A percentile compares a stretch with the other conserved stretches of the same genome.
These are phyloP conservation scores for Mallotus nudiflorus DNA, from an alignment of 345 rosid species.

Conservation along the genomic window DNA sequence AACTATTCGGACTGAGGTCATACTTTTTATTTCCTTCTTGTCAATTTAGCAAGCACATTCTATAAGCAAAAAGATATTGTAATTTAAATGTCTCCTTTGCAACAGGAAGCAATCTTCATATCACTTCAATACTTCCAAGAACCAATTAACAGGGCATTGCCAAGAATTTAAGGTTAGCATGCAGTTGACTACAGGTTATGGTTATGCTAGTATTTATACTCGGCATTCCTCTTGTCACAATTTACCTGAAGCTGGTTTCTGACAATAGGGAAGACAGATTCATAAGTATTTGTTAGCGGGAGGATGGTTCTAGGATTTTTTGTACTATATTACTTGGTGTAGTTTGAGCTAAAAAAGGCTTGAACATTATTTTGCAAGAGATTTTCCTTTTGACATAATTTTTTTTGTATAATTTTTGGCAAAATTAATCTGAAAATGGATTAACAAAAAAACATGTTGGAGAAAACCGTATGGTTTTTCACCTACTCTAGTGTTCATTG, in stretches of 20 bases:
- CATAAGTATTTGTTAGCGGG: background rate
- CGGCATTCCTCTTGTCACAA: background rate
- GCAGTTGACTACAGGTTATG: background rate
- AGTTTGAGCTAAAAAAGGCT: background rate
- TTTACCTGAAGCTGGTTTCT: background rate
- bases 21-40: slow-evolving; percentile 6
- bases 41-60: background rate
- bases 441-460: too few relatives aligned
- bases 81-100: slow-evolving; percentile 1
- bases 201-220: background rate
- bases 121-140: slow-evolving; percentile 90
- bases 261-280: background rate
- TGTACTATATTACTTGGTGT: background rate
- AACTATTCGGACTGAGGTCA: slow-evolving; percentile 86
- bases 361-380: background rate
- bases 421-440: too few relatives aligned
- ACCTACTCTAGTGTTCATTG: too few relatives aligned
- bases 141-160: slow-evolving; percentile 60
- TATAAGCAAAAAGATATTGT: background rate
- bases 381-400: background rate
- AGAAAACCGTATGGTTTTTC: too few relatives aligned
- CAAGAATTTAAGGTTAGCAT: slow-evolving; percentile 18
- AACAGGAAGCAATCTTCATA: slow-evolving; percentile 80
- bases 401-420: too few relatives aligned
- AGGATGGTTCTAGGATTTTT: background rate